A percentile compares a stretch with the other conserved stretches of the same genome.
These are phyloP conservation scores for Pseudopithomyces maydicus DNA, from an alignment of 2,329 filamentous ascomycete genomes.

Conservation along the genomic window DNA sequence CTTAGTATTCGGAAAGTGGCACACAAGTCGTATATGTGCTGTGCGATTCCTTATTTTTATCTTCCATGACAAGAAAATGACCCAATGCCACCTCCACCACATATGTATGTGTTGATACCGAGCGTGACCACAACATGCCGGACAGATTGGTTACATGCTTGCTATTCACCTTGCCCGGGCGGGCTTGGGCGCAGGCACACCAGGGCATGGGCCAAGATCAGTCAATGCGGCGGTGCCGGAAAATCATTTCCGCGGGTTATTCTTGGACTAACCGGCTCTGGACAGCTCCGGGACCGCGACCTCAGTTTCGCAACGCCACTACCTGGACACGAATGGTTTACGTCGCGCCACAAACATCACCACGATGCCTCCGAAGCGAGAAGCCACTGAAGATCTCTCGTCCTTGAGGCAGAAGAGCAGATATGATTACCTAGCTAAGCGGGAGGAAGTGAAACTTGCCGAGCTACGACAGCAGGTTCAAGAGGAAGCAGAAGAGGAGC, in stretches of 20 bases:
- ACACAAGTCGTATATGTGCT: no score
- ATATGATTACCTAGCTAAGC: constrained; percentile 92
- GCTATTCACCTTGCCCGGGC: no score
- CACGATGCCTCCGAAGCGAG: constrained; percentile 36
- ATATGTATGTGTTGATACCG: no score
- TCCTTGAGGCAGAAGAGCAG: constrained; percentile 83
- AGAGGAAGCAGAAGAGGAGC: constrained; percentile 78
- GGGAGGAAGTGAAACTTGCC: constrained; percentile 82
- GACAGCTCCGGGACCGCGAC: neutral
- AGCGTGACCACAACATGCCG: no score
- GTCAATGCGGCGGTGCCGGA: no score
- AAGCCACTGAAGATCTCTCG: constrained; percentile 55
- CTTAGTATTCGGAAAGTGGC: neutral
- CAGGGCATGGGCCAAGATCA: no score
- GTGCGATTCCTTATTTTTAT: no score
- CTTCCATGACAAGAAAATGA: no score
- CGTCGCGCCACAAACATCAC: neutral
- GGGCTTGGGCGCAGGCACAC: no score
- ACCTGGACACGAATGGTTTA: neutral
- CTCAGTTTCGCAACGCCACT: neutral
- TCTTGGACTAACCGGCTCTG: neutral
- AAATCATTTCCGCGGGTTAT: neutral
- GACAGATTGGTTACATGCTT: no score
- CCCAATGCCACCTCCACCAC: no score
- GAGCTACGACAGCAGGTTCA: constrained; percentile 88